A percentile compares a stretch with the other conserved stretches of the same genome.
Conservation (phyloP, 2,329 filamentous ascomycete species). For the Thelonectria discophora region DNA sequence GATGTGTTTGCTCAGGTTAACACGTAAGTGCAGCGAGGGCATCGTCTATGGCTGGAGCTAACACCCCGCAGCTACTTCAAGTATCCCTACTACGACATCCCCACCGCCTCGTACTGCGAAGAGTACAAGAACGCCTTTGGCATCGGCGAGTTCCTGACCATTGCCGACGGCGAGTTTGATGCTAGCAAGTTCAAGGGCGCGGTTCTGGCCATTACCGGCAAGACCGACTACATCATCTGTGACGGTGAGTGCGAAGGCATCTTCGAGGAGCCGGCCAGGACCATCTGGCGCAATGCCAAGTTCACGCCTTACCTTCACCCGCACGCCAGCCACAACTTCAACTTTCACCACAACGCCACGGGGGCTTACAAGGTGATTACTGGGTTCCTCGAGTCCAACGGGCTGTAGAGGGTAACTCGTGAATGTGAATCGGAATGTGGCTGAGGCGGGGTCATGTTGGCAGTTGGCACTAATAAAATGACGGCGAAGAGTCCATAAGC, state of each 20-base stretch:
- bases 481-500: too few relatives aligned
- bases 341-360: slow-evolving; percentile 30
- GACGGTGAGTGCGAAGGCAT: slow-evolving; percentile 40
- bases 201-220: slow-evolving; percentile 29
- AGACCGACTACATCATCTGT: slow-evolving; percentile 38
- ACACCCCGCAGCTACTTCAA: slow-evolving; percentile 27
- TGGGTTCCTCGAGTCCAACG: slow-evolving; percentile 19
- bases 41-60: background rate
- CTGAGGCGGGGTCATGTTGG: background rate
- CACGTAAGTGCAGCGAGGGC: slow-evolving; percentile 1
- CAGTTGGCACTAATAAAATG: too few relatives aligned
- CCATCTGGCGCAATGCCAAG: slow-evolving; percentile 32
- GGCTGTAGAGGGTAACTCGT: slow-evolving; percentile 4
- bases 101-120: slow-evolving; percentile 24
- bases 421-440: too few relatives aligned
- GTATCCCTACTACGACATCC: slow-evolving; percentile 27
- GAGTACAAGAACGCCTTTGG: slow-evolving; percentile 30
- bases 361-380: slow-evolving; percentile 30
- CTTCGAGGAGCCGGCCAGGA: slow-evolving; percentile 37
- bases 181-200: slow-evolving; percentile 29
- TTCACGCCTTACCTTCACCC: slow-evolving; percentile 29
- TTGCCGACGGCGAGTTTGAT: slow-evolving; percentile 29
- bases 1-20: slow-evolving; percentile 27
- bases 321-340: slow-evolving; percentile 32
- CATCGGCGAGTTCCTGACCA: slow-evolving; percentile 32